phyloP scores from a whole-genome alignment of 2,329 filamentous ascomycete species.

The Leptosphaerulina australis region DNA sequence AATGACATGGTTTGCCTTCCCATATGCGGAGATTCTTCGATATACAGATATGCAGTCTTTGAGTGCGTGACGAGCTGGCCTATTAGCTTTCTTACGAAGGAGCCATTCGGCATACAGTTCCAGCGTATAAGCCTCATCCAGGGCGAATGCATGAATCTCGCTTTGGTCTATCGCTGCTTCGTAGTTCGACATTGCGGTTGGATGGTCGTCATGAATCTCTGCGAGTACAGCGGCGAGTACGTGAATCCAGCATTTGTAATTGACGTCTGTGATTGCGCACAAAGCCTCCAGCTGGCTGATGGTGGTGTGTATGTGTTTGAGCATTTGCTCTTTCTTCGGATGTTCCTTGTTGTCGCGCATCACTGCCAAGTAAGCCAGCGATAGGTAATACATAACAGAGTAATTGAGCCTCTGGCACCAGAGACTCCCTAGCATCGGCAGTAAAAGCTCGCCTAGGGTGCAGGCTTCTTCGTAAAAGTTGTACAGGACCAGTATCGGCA shows the following conservation, averaged over 20 bases:
- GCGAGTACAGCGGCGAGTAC: slow-evolving; percentile 71
- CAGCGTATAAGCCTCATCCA: slow-evolving; percentile 75
- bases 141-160: slow-evolving; percentile 67
- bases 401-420: slow-evolving; percentile 54
- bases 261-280: slow-evolving; percentile 68
- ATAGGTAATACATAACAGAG: slow-evolving; percentile 51
- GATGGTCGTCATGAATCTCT: slow-evolving; percentile 64
- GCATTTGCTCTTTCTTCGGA: slow-evolving; percentile 54
- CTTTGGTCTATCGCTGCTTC: slow-evolving; percentile 76
- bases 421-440: slow-evolving; percentile 51
- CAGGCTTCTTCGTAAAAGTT: slow-evolving; percentile 53
- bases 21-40: slow-evolving; percentile 70
- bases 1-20: slow-evolving; percentile 71
- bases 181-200: slow-evolving; percentile 65
- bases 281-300: slow-evolving; percentile 68
- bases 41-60: slow-evolving; percentile 72
- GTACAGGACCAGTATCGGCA: slow-evolving; percentile 52
- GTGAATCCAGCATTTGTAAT: slow-evolving; percentile 73
- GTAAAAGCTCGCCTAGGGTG: slow-evolving; percentile 50
- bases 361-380: slow-evolving; percentile 50
- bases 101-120: slow-evolving; percentile 77
- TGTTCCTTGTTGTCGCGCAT: slow-evolving; percentile 48
- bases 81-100: slow-evolving; percentile 66
- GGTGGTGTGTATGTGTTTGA: slow-evolving; percentile 61
- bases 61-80: slow-evolving; percentile 72